Percentiles rank a stretch among this genome's conserved stretches.
phyloP scores from a whole-genome alignment of 75 land plant species.

The Pinus albicaulis region DNA sequence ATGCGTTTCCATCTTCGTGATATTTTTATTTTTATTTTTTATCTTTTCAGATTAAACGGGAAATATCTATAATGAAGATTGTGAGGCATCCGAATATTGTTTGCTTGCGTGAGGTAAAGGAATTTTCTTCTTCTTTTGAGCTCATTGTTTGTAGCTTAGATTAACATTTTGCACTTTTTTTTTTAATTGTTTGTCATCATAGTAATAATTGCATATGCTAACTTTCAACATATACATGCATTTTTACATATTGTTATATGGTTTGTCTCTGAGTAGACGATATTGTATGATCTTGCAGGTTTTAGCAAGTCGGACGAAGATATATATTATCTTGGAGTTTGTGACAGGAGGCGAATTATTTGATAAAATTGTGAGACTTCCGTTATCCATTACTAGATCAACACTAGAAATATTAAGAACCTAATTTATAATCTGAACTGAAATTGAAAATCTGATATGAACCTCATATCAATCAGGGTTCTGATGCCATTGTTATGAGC shows the following conservation, averaged over 20 bases:
- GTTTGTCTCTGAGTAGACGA: not conserved
- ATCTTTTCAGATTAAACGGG: constrained; percentile 49
- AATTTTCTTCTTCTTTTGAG: not conserved
- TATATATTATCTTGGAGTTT: constrained; percentile 58
- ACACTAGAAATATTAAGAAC: not conserved
- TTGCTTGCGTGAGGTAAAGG: constrained; percentile 57
- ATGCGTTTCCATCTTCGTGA: not conserved
- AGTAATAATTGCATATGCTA: not conserved
- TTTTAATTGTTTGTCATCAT: constrained; percentile 1
- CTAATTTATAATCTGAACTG: no score
- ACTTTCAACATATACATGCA: not conserved
- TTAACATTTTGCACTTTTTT: not conserved
- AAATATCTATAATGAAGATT: constrained; percentile 69
- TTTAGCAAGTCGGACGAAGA: constrained; percentile 56
- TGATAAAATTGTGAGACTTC: constrained; percentile 56
- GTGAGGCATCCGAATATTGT: constrained; percentile 70
- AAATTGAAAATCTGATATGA: no score
- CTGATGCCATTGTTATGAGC: no score
- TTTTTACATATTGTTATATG: not conserved
- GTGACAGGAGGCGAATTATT: constrained; percentile 61
- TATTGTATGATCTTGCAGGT: constrained; percentile 27
- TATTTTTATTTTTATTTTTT: not conserved
- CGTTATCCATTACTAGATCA: not conserved
- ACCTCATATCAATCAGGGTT: no score
- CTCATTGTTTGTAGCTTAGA: not conserved